phyloP scores from a whole-genome alignment of 768 basidiomycete species.

The Naganishia vaughanmartiniae region DNA sequence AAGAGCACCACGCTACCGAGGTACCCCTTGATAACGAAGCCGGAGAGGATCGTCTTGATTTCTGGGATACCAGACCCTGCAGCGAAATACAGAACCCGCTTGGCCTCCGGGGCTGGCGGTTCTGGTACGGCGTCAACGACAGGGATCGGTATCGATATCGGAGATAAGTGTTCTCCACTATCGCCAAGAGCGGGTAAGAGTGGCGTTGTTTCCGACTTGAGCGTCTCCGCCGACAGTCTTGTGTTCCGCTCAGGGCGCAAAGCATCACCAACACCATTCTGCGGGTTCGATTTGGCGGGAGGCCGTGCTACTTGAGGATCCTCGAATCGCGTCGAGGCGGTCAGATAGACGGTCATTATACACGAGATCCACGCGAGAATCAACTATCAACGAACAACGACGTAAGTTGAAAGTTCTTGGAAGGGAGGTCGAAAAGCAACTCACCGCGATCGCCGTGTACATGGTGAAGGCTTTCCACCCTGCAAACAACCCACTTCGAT shows the following conservation, averaged over 20 bases:
- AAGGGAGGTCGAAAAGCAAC: background rate
- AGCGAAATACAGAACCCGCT: constrained; percentile 81
- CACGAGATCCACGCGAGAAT: constrained; percentile 69
- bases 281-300: background rate
- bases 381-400: constrained; percentile 57
- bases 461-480: constrained; percentile 36
- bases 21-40: constrained; percentile 96
- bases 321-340: constrained; percentile 67
- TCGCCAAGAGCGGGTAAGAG: background rate
- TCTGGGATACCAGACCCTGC: constrained; percentile 96
- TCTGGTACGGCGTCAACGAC: too few species aligned
- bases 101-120: constrained; percentile 36
- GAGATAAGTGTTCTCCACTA: too few species aligned
- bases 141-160: too few species aligned
- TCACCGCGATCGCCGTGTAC: constrained; percentile 22
- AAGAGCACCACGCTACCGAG: constrained; percentile 84
- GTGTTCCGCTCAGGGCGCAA: too few species aligned
- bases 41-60: constrained; percentile 65
- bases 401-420: background rate
- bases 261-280: background rate
- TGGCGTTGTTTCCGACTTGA: constrained; percentile 1
- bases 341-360: constrained; percentile 78
- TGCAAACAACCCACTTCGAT: constrained; percentile 65
- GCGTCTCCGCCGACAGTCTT: background rate
- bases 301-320: constrained; percentile 34